Evolutionary conservation across 257 asterid species (phyloP).

Genomic region (Ocimum tenuiflorum): DNA sequence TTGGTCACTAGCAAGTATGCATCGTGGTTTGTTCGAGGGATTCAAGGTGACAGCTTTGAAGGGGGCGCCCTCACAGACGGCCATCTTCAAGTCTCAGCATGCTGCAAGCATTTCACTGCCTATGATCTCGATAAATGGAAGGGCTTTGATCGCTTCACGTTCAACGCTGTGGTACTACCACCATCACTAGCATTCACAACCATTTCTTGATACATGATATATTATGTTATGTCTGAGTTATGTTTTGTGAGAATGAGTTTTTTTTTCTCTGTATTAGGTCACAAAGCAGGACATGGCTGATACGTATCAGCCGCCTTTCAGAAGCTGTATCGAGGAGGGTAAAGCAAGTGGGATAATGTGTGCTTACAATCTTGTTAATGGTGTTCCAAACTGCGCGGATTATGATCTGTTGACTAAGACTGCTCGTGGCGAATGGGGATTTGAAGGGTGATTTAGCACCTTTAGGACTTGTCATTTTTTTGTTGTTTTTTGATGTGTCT

Average conservation of each 20-base stretch:
- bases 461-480: too few relatives aligned
- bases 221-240: too few relatives aligned
- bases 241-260: neutral
- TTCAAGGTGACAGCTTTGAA: slow-evolving; percentile 62
- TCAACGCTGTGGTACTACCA: slow-evolving; percentile 38
- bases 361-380: slow-evolving; percentile 46
- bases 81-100: slow-evolving; percentile 63
- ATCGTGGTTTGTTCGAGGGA: slow-evolving; percentile 56
- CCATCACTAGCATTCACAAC: too few relatives aligned
- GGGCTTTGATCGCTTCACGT: slow-evolving; percentile 44
- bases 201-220: neutral
- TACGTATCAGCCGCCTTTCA: slow-evolving; percentile 48
- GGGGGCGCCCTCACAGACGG: slow-evolving; percentile 48
- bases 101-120: slow-evolving; percentile 72
- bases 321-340: slow-evolving; percentile 35
- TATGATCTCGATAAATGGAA: slow-evolving; percentile 71
- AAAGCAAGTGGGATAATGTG: slow-evolving; percentile 49
- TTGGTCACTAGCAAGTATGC: slow-evolving; percentile 44
- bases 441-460: slow-evolving; percentile 45
- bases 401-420: slow-evolving; percentile 42
- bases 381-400: slow-evolving; percentile 50
- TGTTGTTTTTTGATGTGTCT: neutral
- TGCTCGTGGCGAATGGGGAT: slow-evolving; percentile 63
- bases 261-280: slow-evolving; percentile 19
- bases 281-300: slow-evolving; percentile 50